Evolutionary conservation across 352 stramenopile species (phyloP).

Genomic region (Pythium utonaiense): DNA sequence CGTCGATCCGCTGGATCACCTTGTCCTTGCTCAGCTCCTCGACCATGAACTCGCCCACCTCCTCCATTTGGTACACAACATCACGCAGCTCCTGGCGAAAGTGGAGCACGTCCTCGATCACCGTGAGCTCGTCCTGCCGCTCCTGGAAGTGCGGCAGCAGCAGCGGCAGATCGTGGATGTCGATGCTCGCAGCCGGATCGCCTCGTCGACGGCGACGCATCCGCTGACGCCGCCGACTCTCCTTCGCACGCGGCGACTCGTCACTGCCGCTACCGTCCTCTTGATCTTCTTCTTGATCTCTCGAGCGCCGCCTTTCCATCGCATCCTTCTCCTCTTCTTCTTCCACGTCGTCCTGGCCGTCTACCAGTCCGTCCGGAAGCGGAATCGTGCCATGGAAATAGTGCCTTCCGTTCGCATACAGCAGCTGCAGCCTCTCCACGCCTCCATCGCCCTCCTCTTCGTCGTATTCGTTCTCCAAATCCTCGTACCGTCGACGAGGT

Average conservation of each 20-base stretch:
- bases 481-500: no score
- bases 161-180: constrained; percentile 37
- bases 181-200: not conserved
- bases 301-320: no score
- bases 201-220: not conserved
- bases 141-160: constrained; percentile 53
- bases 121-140: constrained; percentile 41
- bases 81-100: constrained; percentile 48
- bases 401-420: constrained; percentile 52
- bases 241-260: not conserved
- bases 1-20: constrained; percentile 41
- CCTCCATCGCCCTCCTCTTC: not conserved
- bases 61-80: constrained; percentile 61
- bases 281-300: constrained; percentile 18
- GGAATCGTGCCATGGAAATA: constrained; percentile 53
- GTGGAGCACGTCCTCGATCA: constrained; percentile 37
- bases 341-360: constrained; percentile 12
- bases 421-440: constrained; percentile 30
- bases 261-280: not conserved
- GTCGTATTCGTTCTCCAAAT: constrained; percentile 6
- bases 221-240: constrained; percentile 8
- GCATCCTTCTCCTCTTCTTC: constrained; percentile 7
- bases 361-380: constrained; percentile 37
- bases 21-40: constrained; percentile 66
- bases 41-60: constrained; percentile 65